A percentile compares a stretch with the other conserved stretches of the same genome.
These are phyloP conservation scores for Kalmusia sp. DNA, from an alignment of 2,329 filamentous ascomycete species.

Conservation along the genomic window DNA sequence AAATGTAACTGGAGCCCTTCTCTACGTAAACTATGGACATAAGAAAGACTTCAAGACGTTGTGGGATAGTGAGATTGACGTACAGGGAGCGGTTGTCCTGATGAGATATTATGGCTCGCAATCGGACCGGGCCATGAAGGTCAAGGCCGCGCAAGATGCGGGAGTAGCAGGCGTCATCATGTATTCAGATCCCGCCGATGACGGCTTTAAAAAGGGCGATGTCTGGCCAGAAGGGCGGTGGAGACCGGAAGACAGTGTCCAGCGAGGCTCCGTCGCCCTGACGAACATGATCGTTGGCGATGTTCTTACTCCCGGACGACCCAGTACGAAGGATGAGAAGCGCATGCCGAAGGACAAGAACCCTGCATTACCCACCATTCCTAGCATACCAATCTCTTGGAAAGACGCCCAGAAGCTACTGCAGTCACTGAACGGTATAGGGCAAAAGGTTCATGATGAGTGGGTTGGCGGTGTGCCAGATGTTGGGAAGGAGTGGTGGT, in stretches of 20 bases:
- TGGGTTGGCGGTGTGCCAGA: constrained; percentile 9
- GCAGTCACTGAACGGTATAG: constrained; percentile 76
- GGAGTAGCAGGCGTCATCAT: constrained; percentile 89
- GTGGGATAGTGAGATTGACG: constrained; percentile 72
- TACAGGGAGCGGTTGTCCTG: constrained; percentile 81
- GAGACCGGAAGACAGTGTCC: constrained; percentile 82
- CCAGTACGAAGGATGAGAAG: constrained; percentile 70
- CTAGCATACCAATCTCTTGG: constrained; percentile 89
- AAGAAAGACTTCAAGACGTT: constrained; percentile 81
- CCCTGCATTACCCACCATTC: constrained; percentile 78
- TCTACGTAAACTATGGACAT: constrained; percentile 93
- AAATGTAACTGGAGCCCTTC: constrained; percentile 81
- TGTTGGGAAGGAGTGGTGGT: constrained; percentile 74
- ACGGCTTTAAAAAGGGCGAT: constrained; percentile 77
- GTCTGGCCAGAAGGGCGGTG: constrained; percentile 78
- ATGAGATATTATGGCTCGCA: constrained; percentile 82
- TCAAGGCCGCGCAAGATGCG: constrained; percentile 86
- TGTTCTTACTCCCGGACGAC: constrained; percentile 87
- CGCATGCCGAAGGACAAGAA: constrained; percentile 75
- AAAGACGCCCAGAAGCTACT: constrained; percentile 84
- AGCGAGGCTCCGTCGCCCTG: constrained; percentile 80
- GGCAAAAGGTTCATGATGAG: constrained; percentile 66
- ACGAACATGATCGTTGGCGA: constrained; percentile 87
- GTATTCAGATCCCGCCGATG: constrained; percentile 88
- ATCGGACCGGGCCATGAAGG: constrained; percentile 76